phyloP scores from a whole-genome alignment of 331 rosid genomes.

The Acacia concinna region DNA sequence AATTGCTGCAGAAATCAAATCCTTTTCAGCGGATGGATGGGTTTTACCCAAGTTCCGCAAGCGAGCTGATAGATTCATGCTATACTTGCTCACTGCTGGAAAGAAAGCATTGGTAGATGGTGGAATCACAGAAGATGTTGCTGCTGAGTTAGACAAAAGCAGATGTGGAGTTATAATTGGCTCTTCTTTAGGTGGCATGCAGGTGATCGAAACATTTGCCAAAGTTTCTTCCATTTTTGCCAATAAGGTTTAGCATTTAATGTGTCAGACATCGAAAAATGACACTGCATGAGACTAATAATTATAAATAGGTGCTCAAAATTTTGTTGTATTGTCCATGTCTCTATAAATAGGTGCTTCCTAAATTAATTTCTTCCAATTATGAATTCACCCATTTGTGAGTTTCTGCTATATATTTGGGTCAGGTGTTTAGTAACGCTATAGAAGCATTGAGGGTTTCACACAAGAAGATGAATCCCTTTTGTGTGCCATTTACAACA shows the following conservation, averaged over 20 bases:
- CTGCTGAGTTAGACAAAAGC: constrained; percentile 49
- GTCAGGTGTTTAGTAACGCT: constrained; percentile 64
- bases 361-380: background rate
- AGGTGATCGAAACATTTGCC: constrained; percentile 41
- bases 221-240: background rate
- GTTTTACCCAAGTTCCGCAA: constrained; percentile 59
- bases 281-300: background rate
- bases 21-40: constrained; percentile 75
- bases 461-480: constrained; percentile 77
- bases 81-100: constrained; percentile 73
- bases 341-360: background rate
- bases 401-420: constrained; percentile 10
- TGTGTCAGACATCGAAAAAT: background rate
- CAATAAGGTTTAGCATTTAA: background rate
- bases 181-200: constrained; percentile 78
- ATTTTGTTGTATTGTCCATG: background rate
- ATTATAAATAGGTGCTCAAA: background rate
- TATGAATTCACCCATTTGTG: too few species aligned
- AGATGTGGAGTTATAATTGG: constrained; percentile 77
- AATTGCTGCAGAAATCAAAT: constrained; percentile 73
- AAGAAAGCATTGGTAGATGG: constrained; percentile 73
- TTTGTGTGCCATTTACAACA: constrained; percentile 72
- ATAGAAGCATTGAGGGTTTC: constrained; percentile 69
- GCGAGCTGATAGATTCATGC: constrained; percentile 74
- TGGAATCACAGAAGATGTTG: constrained; percentile 61